A percentile compares a stretch with the other conserved stretches of the same genome.
Conservation (phyloP, 495 filamentous ascomycete genomes). For the Lindgomyces ingoldianus region DNA sequence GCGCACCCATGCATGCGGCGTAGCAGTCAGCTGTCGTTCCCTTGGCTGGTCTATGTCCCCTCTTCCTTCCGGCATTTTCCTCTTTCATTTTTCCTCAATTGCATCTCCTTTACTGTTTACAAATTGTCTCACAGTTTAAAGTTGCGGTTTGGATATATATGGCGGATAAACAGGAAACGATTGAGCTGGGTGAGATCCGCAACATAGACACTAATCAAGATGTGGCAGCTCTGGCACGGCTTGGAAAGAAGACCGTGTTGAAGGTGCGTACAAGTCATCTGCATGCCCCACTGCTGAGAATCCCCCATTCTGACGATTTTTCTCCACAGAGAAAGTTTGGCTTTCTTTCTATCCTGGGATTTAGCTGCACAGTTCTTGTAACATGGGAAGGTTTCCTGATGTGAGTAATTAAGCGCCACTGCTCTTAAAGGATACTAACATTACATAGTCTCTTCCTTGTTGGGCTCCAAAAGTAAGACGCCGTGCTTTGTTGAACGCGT, state of each 20-base stretch:
- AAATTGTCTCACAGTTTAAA: too few species aligned
- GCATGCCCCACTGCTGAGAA: background rate
- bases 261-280: background rate
- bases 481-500: background rate
- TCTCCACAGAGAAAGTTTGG: constrained; percentile 3
- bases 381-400: constrained; percentile 11
- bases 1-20: too few species aligned
- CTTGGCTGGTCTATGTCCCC: too few species aligned
- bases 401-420: background rate
- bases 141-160: too few species aligned
- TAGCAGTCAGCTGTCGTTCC: too few species aligned
- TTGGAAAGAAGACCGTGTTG: constrained; percentile 7
- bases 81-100: too few species aligned
- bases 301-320: background rate
- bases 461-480: constrained; percentile 9
- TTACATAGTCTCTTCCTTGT: background rate
- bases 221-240: background rate
- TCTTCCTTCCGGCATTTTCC: too few species aligned
- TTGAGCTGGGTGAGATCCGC: background rate
- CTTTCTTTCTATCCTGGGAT: constrained; percentile 2
- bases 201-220: background rate
- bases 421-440: background rate
- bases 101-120: background rate
- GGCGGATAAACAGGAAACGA: background rate
- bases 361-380: constrained; percentile 9